Conservation (phyloP, 352 stramenopile species). For the Peronospora farinosa region DNA sequence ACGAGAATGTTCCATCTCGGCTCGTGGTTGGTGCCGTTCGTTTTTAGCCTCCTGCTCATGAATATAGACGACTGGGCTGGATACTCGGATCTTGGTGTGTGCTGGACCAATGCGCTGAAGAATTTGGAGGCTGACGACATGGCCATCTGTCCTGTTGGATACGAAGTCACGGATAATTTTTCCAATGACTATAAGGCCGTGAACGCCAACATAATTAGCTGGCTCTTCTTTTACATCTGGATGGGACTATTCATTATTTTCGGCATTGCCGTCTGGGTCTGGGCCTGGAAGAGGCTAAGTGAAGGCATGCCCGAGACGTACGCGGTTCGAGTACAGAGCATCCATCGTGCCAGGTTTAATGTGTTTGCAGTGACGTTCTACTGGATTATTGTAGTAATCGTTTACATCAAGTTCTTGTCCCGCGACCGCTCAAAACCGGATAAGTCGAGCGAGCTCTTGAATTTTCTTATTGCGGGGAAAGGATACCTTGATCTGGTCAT, state of each 20-base stretch:
- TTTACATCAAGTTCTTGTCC: slow-evolving; percentile 79
- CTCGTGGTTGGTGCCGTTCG: slow-evolving; percentile 59
- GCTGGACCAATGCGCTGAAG: slow-evolving; percentile 82
- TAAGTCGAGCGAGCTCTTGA: slow-evolving; percentile 65
- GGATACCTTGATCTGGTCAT: slow-evolving; percentile 87
- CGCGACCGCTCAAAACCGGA: slow-evolving; percentile 49
- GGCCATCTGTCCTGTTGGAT: slow-evolving; percentile 18
- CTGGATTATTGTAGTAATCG: slow-evolving; percentile 71
- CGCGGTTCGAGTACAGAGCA: slow-evolving; percentile 76
- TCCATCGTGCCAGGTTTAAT: slow-evolving; percentile 85
- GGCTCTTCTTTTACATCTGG: slow-evolving; percentile 85
- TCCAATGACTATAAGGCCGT: slow-evolving; percentile 56
- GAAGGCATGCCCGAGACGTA: slow-evolving; percentile 87
- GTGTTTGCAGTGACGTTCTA: slow-evolving; percentile 85
- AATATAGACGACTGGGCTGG: slow-evolving; percentile 69
- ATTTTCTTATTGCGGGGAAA: slow-evolving; percentile 84
- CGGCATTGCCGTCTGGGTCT: slow-evolving; percentile 79
- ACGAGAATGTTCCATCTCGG: slow-evolving; percentile 80
- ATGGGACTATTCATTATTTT: slow-evolving; percentile 79
- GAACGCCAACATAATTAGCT: slow-evolving; percentile 84
- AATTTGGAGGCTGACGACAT: slow-evolving; percentile 41
- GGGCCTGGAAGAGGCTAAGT: slow-evolving; percentile 79
- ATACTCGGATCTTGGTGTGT: slow-evolving; percentile 81
- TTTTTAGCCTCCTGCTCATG: slow-evolving; percentile 66
- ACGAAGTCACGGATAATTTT: slow-evolving; percentile 66